Evolutionary conservation across 1,284 basidiomycete species (phyloP).

Genomic region (Ustilago nuda): DNA sequence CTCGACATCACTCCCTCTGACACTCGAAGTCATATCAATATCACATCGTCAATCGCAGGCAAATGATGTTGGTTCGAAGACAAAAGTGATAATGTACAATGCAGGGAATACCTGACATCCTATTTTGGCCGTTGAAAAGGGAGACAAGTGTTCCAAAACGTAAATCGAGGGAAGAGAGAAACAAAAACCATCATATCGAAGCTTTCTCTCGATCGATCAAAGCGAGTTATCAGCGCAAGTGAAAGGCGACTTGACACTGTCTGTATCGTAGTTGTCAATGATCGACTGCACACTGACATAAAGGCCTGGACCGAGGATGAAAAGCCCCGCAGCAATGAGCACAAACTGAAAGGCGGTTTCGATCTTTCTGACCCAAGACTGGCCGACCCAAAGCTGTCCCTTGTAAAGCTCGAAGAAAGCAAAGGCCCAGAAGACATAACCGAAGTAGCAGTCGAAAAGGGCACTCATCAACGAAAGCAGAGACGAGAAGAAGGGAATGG

Average conservation of each 20-base stretch:
- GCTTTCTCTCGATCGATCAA: constrained; percentile 11
- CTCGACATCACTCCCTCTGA: neutral
- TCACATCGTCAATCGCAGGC: neutral
- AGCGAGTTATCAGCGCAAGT: constrained; percentile 57
- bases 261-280: constrained; percentile 70
- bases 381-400: constrained; percentile 63
- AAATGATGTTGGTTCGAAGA: neutral
- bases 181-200: neutral
- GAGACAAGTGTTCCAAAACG: neutral
- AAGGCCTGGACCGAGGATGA: constrained; percentile 72
- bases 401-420: constrained; percentile 71
- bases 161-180: neutral
- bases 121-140: neutral
- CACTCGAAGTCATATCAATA: neutral
- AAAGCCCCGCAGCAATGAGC: constrained; percentile 70
- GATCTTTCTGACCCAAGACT: constrained; percentile 41
- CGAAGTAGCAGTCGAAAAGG: constrained; percentile 69
- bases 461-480: constrained; percentile 71
- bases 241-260: constrained; percentile 56
- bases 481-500: constrained; percentile 72
- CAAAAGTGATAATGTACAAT: neutral
- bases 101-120: neutral
- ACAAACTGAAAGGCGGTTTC: constrained; percentile 69
- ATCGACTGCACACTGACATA: constrained; percentile 71
- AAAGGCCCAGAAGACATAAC: constrained; percentile 72